A percentile compares a stretch with the other conserved stretches of the same genome.
These are phyloP conservation scores for Colletotrichum eleusines DNA, from an alignment of 2,329 filamentous ascomycete genomes.

Conservation along the genomic window DNA sequence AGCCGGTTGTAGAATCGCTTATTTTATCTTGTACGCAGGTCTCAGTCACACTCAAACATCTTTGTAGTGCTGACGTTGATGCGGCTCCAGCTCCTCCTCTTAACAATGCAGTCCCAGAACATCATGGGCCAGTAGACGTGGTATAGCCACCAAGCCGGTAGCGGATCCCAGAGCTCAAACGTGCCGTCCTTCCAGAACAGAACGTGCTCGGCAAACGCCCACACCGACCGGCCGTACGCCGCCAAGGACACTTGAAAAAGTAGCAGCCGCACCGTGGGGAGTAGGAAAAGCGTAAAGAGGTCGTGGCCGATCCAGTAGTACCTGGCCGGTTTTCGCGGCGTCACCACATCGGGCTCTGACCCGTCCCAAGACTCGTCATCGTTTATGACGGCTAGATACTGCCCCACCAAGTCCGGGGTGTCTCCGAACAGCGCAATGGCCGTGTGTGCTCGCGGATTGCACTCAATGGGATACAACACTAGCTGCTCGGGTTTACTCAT, in stretches of 20 bases:
- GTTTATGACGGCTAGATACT: conserved; percentile 64
- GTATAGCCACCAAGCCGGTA: conserved; percentile 68
- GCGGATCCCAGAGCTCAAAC: conserved; percentile 66
- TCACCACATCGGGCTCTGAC: conserved; percentile 15
- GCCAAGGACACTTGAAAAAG: conserved; percentile 13
- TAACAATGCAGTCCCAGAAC: conserved; percentile 60
- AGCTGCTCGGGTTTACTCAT: conserved; percentile 31
- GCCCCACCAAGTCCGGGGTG: conserved; percentile 60
- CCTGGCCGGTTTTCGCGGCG: conserved; percentile 44
- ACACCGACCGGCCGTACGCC: conserved; percentile 40
- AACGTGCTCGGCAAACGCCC: conserved; percentile 53
- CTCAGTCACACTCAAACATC: conserved; percentile 46
- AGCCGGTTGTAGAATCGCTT: neutral
- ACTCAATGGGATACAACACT: conserved; percentile 75
- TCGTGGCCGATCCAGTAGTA: conserved; percentile 79
- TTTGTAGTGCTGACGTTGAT: conserved; percentile 74
- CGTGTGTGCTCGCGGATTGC: conserved; percentile 77
- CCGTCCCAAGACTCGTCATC: conserved; percentile 41
- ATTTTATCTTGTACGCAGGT: no score
- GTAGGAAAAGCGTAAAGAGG: conserved; percentile 63
- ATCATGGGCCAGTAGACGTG: conserved; percentile 67
- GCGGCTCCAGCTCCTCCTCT: conserved; percentile 69
- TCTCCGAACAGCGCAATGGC: conserved; percentile 71
- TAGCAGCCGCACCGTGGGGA: conserved; percentile 62
- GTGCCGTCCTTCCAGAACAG: conserved; percentile 67